phyloP scores from a whole-genome alignment of 2,329 filamentous ascomycete species.

The Aspergillus terreus region DNA sequence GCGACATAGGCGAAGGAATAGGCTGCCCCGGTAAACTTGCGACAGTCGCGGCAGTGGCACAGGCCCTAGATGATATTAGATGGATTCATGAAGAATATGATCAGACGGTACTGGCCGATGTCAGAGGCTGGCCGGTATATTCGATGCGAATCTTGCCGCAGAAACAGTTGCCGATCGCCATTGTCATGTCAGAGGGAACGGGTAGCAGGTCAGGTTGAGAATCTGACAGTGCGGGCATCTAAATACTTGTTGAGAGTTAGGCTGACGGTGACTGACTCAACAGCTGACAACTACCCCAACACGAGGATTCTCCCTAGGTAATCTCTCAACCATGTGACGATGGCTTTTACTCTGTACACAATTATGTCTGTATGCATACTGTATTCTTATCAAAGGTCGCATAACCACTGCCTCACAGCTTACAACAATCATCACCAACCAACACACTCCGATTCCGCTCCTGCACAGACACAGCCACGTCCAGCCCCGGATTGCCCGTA shows the following conservation, averaged over 20 bases:
- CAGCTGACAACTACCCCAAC: no score
- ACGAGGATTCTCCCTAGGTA: no score
- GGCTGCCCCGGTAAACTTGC: slow-evolving; percentile 32
- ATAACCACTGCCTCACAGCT: not conserved
- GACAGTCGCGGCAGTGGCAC: slow-evolving; percentile 39
- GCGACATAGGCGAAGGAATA: slow-evolving; percentile 31
- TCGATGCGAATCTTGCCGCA: slow-evolving; percentile 35
- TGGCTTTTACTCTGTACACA: no score
- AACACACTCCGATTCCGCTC: slow-evolving; percentile 8
- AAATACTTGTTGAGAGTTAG: no score
- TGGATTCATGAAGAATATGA: not conserved
- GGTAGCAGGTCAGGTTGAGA: no score
- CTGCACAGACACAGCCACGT: slow-evolving; percentile 8
- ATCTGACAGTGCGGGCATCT: no score
- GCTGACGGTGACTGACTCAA: no score
- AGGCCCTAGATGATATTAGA: slow-evolving; percentile 24
- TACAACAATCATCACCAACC: slow-evolving; percentile 1
- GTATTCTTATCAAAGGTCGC: not conserved
- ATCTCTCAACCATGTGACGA: no score
- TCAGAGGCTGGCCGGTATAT: slow-evolving; percentile 28
- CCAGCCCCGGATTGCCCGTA: slow-evolving; percentile 9
- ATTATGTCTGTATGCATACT: not conserved
- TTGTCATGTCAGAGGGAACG: slow-evolving; percentile 9
- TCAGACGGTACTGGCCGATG: slow-evolving; percentile 20
- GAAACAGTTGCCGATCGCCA: slow-evolving; percentile 33